phyloP scores from a whole-genome alignment of 495 filamentous ascomycete species.

The Chaetomium fimeti region DNA sequence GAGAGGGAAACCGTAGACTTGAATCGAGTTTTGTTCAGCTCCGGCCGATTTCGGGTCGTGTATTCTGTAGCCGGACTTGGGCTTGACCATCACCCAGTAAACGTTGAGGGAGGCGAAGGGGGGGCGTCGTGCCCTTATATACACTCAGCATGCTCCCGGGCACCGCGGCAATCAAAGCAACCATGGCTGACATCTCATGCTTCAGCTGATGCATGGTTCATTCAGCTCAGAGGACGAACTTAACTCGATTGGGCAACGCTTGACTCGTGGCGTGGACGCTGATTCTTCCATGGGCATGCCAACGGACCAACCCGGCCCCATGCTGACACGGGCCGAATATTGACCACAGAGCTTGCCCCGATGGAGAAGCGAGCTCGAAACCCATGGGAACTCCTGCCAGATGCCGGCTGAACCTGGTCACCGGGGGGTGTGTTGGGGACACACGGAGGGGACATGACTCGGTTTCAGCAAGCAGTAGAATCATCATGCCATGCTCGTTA shows the following conservation, averaged over 20 bases:
- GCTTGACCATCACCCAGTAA: neutral
- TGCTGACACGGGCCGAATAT: constrained; percentile 10
- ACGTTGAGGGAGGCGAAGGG: neutral
- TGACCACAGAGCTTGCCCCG: neutral
- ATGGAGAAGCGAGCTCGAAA: neutral
- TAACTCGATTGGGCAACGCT: constrained; percentile 23
- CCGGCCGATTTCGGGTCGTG: neutral
- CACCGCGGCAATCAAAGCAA: neutral
- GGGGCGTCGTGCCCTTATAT: neutral
- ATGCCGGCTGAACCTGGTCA: no score
- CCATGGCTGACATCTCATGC: neutral
- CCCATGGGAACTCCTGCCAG: neutral
- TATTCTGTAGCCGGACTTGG: neutral
- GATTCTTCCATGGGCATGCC: neutral
- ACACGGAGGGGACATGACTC: neutral
- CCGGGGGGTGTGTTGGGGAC: no score
- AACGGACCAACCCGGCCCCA: constrained; percentile 23
- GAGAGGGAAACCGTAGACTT: neutral
- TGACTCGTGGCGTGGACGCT: constrained; percentile 11
- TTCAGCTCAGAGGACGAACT: constrained; percentile 17
- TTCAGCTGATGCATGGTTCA: constrained; percentile 7
- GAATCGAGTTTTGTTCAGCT: constrained; percentile 11
- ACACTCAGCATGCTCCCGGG: no score
- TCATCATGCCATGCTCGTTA: no score
- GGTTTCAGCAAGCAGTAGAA: no score